Base-by-base conservation (phyloP, 2,329 filamentous ascomycete species). In the Chaetomiaceae sp. region DNA sequence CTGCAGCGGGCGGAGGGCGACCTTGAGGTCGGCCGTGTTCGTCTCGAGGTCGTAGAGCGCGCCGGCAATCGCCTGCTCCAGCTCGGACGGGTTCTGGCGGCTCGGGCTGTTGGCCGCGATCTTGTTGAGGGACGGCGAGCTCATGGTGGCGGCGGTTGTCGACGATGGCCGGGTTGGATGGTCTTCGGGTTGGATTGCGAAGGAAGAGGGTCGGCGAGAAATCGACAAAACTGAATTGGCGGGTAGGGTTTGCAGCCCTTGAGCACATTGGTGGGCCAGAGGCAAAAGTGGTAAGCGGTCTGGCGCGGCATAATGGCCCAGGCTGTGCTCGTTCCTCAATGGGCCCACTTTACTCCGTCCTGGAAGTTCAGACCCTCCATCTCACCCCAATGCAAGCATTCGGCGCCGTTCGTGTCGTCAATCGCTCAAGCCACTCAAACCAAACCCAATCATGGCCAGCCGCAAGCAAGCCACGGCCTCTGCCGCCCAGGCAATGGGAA, bases 21-120 rank as follows among this genome's bases (percentile, higher is more conserved):
- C 82, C 86, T 91, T 95, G 76, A 98, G 87, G 76, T 98, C 93
- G 72, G 89, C 79, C 69, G 93, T 95, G 84, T 96, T 96, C 79
- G 84, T 90, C 88, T 98, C 93, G 75, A 98, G 88, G 69, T 98
- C 93, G 80, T 86, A 94, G 60, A 98, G 88, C 76, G 93, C 93
- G 75, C 84, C 86, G 71, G 93, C 93, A 72, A 98, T 94, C 81
- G 78, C 88, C 74, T 81, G 84, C 88, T 98, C 93, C 65, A 97
- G 85, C 85, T 98, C 93, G 62, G 88, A 95, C 63, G 93, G 93
- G 76, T 84, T 94, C 73, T 86, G 81, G 80, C 88, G 83, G 76
- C 91, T 96, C 63, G 91, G 86, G 85, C 88, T 94, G 84, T 93
- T 96, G 71, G 83, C 73, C 70, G 90, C 89, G 74, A 97, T 97